Percentiles rank a stretch among this genome's conserved stretches.
phyloP scores from a whole-genome alignment of 306 rosid genomes.

The Vigna trinervia region DNA sequence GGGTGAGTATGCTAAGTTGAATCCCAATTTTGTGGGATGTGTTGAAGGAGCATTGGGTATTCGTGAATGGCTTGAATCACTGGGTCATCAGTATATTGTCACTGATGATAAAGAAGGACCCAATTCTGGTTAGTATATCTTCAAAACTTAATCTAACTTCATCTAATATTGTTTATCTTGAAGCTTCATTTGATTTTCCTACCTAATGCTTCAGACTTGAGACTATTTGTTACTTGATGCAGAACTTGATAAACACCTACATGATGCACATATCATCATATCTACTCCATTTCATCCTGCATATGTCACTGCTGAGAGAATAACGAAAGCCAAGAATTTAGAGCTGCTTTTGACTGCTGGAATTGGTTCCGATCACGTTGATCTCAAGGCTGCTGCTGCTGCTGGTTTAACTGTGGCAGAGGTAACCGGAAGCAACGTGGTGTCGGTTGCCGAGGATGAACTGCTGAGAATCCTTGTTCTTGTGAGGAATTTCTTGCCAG shows the following conservation, averaged over 20 bases:
- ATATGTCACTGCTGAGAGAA: constrained; percentile 91
- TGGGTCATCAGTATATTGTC: constrained; percentile 86
- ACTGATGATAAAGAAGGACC: constrained; percentile 97
- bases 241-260: constrained; percentile 93
- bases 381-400: constrained; percentile 90
- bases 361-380: constrained; percentile 91
- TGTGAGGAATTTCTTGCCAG: constrained; percentile 85
- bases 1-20: constrained; percentile 72
- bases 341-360: constrained; percentile 93
- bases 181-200: too few species aligned
- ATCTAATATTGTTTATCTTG: too few species aligned
- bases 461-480: constrained; percentile 92
- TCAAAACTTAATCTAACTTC: too few species aligned
- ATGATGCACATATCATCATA: constrained; percentile 86
- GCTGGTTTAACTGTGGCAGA: constrained; percentile 97
- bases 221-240: constrained; percentile 17
- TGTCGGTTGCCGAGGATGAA: constrained; percentile 97
- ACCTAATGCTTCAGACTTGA: too few species aligned
- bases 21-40: constrained; percentile 94
- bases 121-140: constrained; percentile 61
- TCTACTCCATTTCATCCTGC: constrained; percentile 98
- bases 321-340: constrained; percentile 85
- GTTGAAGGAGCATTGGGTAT: constrained; percentile 87
- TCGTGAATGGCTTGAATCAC: constrained; percentile 90
- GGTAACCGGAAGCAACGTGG: constrained; percentile 91